Evolutionary conservation across 768 basidiomycete genomes (phyloP).

Genomic region (Mycena sanguinolenta): DNA sequence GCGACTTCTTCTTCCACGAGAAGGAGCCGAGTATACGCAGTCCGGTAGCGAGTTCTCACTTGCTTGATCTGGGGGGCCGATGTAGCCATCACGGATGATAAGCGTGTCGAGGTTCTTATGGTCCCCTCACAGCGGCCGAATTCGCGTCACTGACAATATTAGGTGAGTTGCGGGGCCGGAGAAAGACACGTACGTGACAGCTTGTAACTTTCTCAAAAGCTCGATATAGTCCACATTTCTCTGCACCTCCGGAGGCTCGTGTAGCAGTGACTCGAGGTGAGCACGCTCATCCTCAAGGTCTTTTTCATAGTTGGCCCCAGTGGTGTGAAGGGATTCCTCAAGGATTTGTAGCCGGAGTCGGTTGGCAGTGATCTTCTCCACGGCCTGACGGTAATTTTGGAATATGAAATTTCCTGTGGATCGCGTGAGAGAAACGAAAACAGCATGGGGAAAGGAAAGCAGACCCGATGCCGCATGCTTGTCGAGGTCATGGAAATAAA

Average conservation of each 20-base stretch:
- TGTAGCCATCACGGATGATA: background rate
- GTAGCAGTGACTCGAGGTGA: background rate
- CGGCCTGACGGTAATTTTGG: background rate
- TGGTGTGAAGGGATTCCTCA: background rate
- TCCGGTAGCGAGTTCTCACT: background rate
- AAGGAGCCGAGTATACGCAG: background rate
- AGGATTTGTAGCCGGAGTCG: background rate
- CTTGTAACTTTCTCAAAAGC: background rate
- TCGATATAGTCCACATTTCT: conserved; percentile 5
- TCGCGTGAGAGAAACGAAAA: too few relatives aligned
- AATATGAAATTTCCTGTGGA: conserved; percentile 2
- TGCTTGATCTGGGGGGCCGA: background rate
- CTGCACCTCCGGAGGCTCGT: background rate
- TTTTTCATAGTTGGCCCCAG: background rate
- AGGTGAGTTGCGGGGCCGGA: too few relatives aligned
- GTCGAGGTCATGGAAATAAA: conserved; percentile 37
- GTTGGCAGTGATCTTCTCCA: conserved; percentile 4
- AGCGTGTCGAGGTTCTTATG: background rate
- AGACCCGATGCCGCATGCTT: conserved; percentile 38
- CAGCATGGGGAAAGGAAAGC: background rate
- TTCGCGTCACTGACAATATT: background rate
- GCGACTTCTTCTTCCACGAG: background rate
- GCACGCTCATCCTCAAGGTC: background rate
- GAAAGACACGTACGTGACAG: conserved; percentile 7
- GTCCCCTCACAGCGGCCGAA: background rate